These are phyloP conservation scores for Fusarium avenaceum DNA, from an alignment of 2,329 filamentous ascomycete genomes.

Conservation along the genomic window DNA sequence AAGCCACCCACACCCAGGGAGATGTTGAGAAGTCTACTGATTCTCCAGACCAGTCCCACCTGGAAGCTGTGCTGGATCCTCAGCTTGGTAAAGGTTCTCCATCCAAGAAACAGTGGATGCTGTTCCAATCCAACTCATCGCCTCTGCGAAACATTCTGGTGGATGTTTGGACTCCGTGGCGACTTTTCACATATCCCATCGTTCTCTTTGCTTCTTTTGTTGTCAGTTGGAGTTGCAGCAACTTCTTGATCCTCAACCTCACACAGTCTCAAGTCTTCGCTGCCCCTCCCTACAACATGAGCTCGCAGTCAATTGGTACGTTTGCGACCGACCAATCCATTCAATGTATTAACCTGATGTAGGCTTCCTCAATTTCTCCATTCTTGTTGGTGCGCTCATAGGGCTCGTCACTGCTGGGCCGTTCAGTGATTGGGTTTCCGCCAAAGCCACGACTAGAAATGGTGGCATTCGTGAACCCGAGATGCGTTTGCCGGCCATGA, in stretches of 20 bases:
- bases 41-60: not conserved
- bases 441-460: slow-evolving; percentile 1
- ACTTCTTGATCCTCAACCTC: slow-evolving; percentile 17
- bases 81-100: slow-evolving; percentile 1
- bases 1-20: not conserved
- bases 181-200: slow-evolving; percentile 2
- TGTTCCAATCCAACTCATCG: slow-evolving; percentile 7
- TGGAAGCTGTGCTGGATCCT: not conserved
- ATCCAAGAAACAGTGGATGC: not conserved
- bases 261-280: slow-evolving; percentile 14
- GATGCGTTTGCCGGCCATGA: slow-evolving; percentile 15
- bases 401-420: slow-evolving; percentile 9
- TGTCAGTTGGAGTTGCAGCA: slow-evolving; percentile 23
- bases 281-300: slow-evolving; percentile 12
- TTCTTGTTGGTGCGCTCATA: slow-evolving; percentile 3
- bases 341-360: not conserved
- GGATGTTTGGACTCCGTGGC: slow-evolving; percentile 12
- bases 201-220: slow-evolving; percentile 12
- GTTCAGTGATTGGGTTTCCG: slow-evolving; percentile 11
- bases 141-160: slow-evolving; percentile 3
- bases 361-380: slow-evolving; percentile 14
- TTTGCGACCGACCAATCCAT: too few species aligned
- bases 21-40: not conserved
- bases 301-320: slow-evolving; percentile 6
- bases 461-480: slow-evolving; percentile 10